Conservation (phyloP, 2,329 filamentous ascomycete species). For the Trichoderma koningii region DNA sequence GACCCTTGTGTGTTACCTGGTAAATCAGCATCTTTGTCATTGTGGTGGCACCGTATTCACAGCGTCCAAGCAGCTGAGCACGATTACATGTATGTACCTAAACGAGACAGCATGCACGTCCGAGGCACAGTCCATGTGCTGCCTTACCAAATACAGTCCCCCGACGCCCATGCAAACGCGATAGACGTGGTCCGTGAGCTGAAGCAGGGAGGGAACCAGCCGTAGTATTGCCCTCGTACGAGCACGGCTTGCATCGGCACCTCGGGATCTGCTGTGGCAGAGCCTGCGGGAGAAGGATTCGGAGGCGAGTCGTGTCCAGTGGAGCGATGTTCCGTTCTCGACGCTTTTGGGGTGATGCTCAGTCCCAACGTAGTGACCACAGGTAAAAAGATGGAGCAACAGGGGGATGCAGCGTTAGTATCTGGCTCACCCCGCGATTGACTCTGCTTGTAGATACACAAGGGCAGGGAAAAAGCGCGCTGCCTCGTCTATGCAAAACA, state of each 20-base stretch:
- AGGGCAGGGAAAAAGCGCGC: neutral
- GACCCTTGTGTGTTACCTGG: too few species aligned
- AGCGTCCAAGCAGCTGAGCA: neutral
- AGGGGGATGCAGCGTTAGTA: constrained; percentile 13
- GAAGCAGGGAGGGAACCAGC: neutral
- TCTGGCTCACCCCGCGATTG: constrained; percentile 5
- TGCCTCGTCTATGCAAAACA: constrained; percentile 13
- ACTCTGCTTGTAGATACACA: neutral
- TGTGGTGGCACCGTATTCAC: neutral
- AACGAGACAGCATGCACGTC: neutral
- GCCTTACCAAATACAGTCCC: neutral
- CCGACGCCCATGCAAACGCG: neutral
- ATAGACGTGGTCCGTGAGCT: constrained; percentile 3
- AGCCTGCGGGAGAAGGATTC: too few species aligned
- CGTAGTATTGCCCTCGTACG: too few species aligned
- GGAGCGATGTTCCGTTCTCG: constrained; percentile 14
- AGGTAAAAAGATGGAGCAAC: neutral
- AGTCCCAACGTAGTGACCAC: neutral
- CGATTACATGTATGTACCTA: too few species aligned
- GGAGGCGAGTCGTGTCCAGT: constrained; percentile 5
- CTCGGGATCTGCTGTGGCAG: too few species aligned
- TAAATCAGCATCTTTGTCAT: too few species aligned
- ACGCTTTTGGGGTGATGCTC: neutral
- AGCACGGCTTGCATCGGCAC: too few species aligned
- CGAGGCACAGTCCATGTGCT: neutral